Base-by-base conservation (phyloP, 768 basidiomycete genomes). In the Gloeophyllum trabeum region DNA sequence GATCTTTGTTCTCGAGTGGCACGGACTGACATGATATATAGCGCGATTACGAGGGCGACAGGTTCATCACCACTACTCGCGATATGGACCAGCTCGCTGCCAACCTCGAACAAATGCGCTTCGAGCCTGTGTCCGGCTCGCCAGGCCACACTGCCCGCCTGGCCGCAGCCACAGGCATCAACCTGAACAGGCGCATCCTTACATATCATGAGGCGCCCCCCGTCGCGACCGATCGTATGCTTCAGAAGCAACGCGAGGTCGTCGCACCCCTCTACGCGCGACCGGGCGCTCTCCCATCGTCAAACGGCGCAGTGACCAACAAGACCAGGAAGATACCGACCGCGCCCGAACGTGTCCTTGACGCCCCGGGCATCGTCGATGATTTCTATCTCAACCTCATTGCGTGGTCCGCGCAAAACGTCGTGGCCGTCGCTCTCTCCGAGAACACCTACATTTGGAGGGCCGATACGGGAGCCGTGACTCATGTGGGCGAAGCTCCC, bases 311-410 rank as follows among this genome's bases (percentile, higher is more conserved):
- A 1, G 62, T 67, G 0, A 79, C 79, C 0, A 73, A 76, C 49
- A 88, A 87, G 56, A 70, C 81, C 4, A 73, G 94, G 16, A 81
- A 83, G 50, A 88, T 97, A 42, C 75, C 91, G 0, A 85, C 86
- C 0, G 76, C 80, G 19, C 89, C 94, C 0, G 87, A 94, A 51
- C 76, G 91, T n/a, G 91, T 97, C 5, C 71, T 99, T 6, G 96
- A 98, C 51, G 94, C 94, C 0, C 92, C 92, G 1, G 89, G 89
- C 4, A 81, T 87, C 71, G 71, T 80, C 6, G 91, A 98, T 50
- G 96, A 99, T 60, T 99, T 94, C 60, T 99, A 99, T 56, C 77
- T 99, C 54, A 99, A 98, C 59, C 69, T 99, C 41, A 59, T 97
- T 40, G 74, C 81, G 14, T 99, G 96, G 96, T 85, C 84, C 25